These are phyloP conservation scores for Aurifilum marmelostoma DNA, from an alignment of 2,329 filamentous ascomycete genomes.

Conservation along the genomic window DNA sequence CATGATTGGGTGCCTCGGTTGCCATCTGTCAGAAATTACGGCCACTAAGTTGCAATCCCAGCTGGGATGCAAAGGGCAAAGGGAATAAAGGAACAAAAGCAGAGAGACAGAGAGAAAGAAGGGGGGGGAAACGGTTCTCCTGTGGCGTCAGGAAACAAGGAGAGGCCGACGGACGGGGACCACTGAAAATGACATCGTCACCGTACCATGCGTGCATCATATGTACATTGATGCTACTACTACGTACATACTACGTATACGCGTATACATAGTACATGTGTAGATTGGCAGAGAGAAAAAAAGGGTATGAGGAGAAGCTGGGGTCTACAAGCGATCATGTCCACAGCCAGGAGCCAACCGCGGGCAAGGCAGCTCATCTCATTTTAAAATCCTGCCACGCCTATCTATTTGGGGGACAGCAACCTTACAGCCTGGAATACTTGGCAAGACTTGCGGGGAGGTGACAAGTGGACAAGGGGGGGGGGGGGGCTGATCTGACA, in stretches of 20 bases:
- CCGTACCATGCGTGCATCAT: too few relatives aligned
- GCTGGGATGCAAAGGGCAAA: neutral
- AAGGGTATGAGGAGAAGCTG: neutral
- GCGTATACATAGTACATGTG: too few relatives aligned
- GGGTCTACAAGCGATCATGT: neutral
- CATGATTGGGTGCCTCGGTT: neutral
- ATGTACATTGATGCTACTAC: too few relatives aligned
- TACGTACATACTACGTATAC: too few relatives aligned
- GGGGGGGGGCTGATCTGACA: constrained; percentile 2
- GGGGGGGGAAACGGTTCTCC: neutral
- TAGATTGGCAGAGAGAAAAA: neutral
- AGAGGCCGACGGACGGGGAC: neutral
- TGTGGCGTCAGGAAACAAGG: neutral
- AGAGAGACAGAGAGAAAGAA: neutral
- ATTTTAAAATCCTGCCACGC: constrained; percentile 21
- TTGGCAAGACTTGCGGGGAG: neutral
- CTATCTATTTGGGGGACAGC: constrained; percentile 17
- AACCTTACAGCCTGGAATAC: neutral
- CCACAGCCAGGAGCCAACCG: neutral
- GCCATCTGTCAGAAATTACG: neutral
- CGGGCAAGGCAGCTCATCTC: constrained; percentile 10
- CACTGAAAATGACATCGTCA: neutral
- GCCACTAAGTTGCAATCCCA: neutral
- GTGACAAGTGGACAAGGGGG: neutral
- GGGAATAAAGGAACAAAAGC: neutral